Percentiles rank a stretch among this genome's conserved stretches.
phyloP scores from a whole-genome alignment of 2,329 filamentous ascomycete genomes.

The Alternaria rosae region DNA sequence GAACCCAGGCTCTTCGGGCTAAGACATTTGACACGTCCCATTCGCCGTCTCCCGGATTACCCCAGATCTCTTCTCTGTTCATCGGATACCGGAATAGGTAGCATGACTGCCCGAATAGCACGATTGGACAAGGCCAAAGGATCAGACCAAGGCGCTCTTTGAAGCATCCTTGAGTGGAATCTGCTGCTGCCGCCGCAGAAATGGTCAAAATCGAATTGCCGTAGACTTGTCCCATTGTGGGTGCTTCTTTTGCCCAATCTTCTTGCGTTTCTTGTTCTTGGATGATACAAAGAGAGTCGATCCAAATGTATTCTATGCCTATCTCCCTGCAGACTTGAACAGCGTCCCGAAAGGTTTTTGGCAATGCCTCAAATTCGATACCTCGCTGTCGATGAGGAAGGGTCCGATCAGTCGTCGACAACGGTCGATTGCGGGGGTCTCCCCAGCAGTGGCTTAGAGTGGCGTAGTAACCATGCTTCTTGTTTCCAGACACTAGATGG shows the following conservation, averaged over 20 bases:
- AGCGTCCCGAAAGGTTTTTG: fast-evolving
- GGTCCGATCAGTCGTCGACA: neutral
- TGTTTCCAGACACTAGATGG: neutral
- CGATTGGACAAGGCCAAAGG: fast-evolving
- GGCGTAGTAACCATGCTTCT: neutral
- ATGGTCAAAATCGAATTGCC: neutral
- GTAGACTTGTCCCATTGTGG: neutral
- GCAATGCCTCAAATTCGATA: neutral
- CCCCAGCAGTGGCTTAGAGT: neutral
- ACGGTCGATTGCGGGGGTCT: neutral
- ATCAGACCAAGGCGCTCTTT: neutral
- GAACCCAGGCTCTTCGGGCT: neutral
- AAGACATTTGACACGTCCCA: too few species aligned
- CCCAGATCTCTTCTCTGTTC: too few species aligned
- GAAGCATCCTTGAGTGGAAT: neutral
- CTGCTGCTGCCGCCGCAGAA: neutral
- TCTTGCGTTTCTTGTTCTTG: neutral
- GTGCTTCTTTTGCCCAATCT: neutral
- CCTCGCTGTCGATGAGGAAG: neutral
- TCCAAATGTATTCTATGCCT: neutral
- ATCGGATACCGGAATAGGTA: neutral
- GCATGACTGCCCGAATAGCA: neutral
- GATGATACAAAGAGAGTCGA: neutral
- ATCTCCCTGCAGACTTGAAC: neutral
- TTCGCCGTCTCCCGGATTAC: too few species aligned